phyloP scores from a whole-genome alignment of 75 land plant genomes.

The Pinus albicaulis region DNA sequence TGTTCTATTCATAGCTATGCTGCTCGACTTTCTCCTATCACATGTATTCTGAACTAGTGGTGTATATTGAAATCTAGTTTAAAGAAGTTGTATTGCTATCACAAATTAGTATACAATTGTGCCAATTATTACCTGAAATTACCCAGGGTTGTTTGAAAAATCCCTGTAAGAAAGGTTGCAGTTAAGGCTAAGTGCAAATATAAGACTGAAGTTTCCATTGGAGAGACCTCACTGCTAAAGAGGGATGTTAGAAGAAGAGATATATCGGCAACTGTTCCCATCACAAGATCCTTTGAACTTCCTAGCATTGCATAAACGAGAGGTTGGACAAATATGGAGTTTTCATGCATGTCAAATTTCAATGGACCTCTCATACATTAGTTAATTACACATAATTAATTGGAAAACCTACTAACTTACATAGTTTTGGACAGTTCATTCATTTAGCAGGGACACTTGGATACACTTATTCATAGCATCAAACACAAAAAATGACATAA shows the following conservation, averaged over 20 bases:
- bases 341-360: conserved; percentile 20
- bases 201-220: conserved; percentile 22
- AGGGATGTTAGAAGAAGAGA: conserved; percentile 70
- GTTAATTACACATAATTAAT: too few relatives aligned
- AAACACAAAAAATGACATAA: too few relatives aligned
- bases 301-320: conserved; percentile 80
- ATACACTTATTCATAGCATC: too few relatives aligned
- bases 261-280: conserved; percentile 79
- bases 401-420: too few relatives aligned
- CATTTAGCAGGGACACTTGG: too few relatives aligned
- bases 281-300: conserved; percentile 80
- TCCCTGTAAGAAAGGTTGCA: conserved; percentile 79
- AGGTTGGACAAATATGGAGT: conserved; percentile 93
- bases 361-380: too few relatives aligned
- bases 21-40: background rate
- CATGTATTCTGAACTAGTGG: background rate
- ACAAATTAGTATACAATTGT: background rate
- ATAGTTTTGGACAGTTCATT: too few relatives aligned
- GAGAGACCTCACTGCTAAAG: conserved; percentile 49
- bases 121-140: conserved; percentile 53
- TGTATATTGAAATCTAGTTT: background rate
- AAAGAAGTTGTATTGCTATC: background rate
- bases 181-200: conserved; percentile 70
- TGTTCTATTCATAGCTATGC: background rate
- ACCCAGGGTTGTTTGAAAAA: conserved; percentile 80